A percentile compares a stretch with the other conserved stretches of the same genome.
phyloP scores from a whole-genome alignment of 1,284 basidiomycete genomes.

The Austroboletus novae-zelandiae region DNA sequence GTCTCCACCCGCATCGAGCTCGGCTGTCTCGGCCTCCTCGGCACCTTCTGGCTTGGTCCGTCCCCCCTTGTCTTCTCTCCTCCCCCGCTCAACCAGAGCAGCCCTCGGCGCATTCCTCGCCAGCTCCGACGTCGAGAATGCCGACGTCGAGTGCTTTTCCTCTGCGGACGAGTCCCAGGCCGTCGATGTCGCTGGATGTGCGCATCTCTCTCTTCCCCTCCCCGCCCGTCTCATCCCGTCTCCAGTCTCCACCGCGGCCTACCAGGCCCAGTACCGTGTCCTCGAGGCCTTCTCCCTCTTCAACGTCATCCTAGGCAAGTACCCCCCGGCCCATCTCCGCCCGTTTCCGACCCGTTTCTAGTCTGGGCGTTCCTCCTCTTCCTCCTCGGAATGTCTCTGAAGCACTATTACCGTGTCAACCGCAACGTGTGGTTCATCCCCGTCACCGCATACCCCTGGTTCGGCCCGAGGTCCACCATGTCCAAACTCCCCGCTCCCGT shows the following conservation, averaged over 20 bases:
- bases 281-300: conserved; percentile 74
- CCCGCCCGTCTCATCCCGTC: neutral
- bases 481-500: conserved; percentile 35
- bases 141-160: conserved; percentile 77
- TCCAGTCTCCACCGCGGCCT: conserved; percentile 64
- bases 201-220: conserved; percentile 30
- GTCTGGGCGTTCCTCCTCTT: conserved; percentile 61
- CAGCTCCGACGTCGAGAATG: conserved; percentile 69
- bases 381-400: conserved; percentile 62
- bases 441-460: conserved; percentile 72
- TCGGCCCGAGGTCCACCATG: conserved; percentile 42
- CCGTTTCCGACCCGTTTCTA: conserved; percentile 31
- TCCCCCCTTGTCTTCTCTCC: conserved; percentile 10
- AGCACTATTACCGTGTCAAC: conserved; percentile 63
- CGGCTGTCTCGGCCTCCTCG: conserved; percentile 62
- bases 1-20: conserved; percentile 77
- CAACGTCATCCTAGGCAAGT: conserved; percentile 67
- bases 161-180: conserved; percentile 50
- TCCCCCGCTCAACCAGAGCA: conserved; percentile 31
- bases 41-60: conserved; percentile 77
- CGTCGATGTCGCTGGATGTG: conserved; percentile 59
- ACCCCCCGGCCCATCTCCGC: conserved; percentile 5
- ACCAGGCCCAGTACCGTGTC: conserved; percentile 79
- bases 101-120: conserved; percentile 70
- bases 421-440: conserved; percentile 71